Percentiles rank a stretch among this genome's conserved stretches.
Evolutionary conservation across 805 yeast species (phyloP).

Genomic region (Metschnikowia kunwiensis): DNA sequence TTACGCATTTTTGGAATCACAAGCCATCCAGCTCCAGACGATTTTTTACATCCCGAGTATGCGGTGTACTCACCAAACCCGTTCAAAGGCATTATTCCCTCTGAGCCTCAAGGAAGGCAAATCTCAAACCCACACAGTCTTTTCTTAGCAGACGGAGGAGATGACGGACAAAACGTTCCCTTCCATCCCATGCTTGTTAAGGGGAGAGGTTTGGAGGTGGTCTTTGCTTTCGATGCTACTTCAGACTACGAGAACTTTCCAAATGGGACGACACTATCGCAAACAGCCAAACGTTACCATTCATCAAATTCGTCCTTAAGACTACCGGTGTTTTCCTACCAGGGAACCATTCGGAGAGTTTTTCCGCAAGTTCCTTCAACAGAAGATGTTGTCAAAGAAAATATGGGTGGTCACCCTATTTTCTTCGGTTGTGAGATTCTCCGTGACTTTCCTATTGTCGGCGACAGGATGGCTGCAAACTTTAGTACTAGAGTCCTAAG

Average conservation of each 20-base stretch:
- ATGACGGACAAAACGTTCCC: conserved; percentile 48
- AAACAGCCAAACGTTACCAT: conserved; percentile 36
- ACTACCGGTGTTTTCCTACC: conserved; percentile 8
- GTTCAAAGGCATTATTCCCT: conserved; percentile 31
- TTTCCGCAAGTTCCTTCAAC: conserved; percentile 40
- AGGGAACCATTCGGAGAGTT: background rate
- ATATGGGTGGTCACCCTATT: conserved; percentile 27
- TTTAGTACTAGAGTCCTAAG: background rate
- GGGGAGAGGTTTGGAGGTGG: conserved; percentile 35
- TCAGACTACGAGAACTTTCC: conserved; percentile 55
- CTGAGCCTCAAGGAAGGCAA: conserved; percentile 17
- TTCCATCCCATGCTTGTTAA: conserved; percentile 42
- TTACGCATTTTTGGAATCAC: conserved; percentile 14
- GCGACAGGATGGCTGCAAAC: background rate
- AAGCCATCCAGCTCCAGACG: conserved; percentile 14
- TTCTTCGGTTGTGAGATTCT: conserved; percentile 44
- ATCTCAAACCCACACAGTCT: conserved; percentile 20
- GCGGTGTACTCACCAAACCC: conserved; percentile 65
- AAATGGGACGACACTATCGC: conserved; percentile 52
- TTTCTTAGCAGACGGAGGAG: conserved; percentile 47
- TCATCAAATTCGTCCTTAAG: conserved; percentile 7
- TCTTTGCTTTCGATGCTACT: conserved; percentile 44
- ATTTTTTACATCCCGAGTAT: conserved; percentile 53
- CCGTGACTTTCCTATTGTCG: conserved; percentile 26
- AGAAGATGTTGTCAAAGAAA: conserved; percentile 19